Base-by-base conservation (phyloP, 352 stramenopile species). In the Globisporangium spinosum region DNA sequence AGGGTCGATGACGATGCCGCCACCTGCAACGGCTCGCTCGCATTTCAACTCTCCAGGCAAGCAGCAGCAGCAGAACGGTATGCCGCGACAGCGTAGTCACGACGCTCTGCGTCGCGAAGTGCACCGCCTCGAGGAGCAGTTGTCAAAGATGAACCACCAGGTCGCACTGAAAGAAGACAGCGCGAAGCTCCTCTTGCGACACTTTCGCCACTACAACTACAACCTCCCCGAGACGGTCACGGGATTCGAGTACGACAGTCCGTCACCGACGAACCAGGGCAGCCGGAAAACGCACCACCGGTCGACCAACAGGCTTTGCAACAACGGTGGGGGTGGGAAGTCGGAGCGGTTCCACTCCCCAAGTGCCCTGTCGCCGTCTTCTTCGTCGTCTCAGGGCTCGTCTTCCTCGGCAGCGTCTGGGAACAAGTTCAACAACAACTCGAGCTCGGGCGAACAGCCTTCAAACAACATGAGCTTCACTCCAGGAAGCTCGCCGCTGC, bases 131-230 rank as follows among this genome's bases (percentile, higher is more conserved):
- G 85, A 94, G 54, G 79, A 79, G 3, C 80, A 90, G 45, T 62
- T 90, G 2, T 75, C 76, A 1, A 87, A 82, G 55, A 71, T 94
- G 27, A 85, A 89, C 62, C 74, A 82, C 32, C 80, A 94, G 69
- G 80, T 94, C 1, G 66, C 67, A 3, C 62, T 82, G 15, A 94
- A 94, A 40, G 85, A 92, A 64, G 78, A 88, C 20, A 38, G 64
- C 3, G 82, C 82, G 0, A 89, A 85, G 65, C 72, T 79, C 38
- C 81, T 77, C 3, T 76, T 94, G 76, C 77, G 82, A 6, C 64
- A 77, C 8, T 91, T 94, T 57, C 82, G 83, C 2, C 91, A 83
- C 51, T 92, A 90, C 80, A 94, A 94, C 60, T 94, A 94, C 72
- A 94, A 91, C 54, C 72, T 94, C 20, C 80, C 85, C 3, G 82